Base-by-base conservation (phyloP, 2,329 filamentous ascomycete species). In the Sclerotinia spermophila region DNA sequence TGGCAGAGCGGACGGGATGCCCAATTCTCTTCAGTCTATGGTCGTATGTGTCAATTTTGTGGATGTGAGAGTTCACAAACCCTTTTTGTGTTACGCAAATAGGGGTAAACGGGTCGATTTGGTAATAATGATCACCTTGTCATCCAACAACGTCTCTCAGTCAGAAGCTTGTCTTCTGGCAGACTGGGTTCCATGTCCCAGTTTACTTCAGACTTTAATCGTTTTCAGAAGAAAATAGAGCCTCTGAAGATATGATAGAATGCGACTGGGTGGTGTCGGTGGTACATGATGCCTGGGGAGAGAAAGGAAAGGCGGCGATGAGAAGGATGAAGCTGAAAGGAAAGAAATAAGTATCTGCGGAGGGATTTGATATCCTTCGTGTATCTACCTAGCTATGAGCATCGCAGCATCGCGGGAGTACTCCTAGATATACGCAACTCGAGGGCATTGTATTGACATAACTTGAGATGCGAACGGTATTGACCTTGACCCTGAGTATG, bases 21-120 rank as follows among this genome's bases (percentile, higher is more conserved):
- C 58, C 58, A 60, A 60, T 60, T 60, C 58, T 60, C 58, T 60
- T 60, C 58, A 60, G 58, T 60, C 58, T 60, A 60, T 60, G 58
- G 27, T 45, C 60, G 60, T 62, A 62, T 62, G 60, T 60, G n/a
- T 8, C 13, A 17, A 13, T 0, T 0, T 0, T 6, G 11, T 7
- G 0, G 13, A 7, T 17, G 2, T 27, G 13, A 17, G 24, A 51
- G 1, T 27, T 3, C 17, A 51, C 27, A 51, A 1, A 0, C 3
- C 2, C 13, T 51, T 3, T 27, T 51, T 27, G 48, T 27, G 2
- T 51, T 51, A 51, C 13, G n/a, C n/a, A n/a, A 51, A 15, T 17
- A 10, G 13, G 17, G 5, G 48, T 17, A 15, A 0, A 13, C 5
- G 2, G 5, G 48, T 51, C 5, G n/a, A 51, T 51, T 51, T 3